Evolutionary conservation across 345 rosid genomes (phyloP).

Genomic region (Linum tenue): DNA sequence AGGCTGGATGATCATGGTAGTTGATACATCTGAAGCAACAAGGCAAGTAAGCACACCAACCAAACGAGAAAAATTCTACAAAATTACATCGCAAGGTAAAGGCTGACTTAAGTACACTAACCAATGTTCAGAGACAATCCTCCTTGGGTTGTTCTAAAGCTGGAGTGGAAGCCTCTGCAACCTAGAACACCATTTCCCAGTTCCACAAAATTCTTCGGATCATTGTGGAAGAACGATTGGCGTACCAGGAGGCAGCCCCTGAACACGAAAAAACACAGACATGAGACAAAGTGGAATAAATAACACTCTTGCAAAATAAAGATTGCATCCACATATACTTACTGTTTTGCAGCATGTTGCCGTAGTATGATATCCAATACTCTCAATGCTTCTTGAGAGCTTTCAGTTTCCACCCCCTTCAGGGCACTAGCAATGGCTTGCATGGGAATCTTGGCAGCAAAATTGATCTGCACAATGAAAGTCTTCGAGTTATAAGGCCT

Average conservation of each 20-base stretch:
- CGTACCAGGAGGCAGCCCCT: conserved; percentile 95
- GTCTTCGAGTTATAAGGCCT: conserved; percentile 52
- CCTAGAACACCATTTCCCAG: conserved; percentile 84
- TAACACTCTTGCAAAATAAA: neutral
- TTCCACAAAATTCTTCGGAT: conserved; percentile 52
- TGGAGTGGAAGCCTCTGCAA: conserved; percentile 74
- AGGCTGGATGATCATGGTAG: conserved; percentile 79
- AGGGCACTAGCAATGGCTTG: conserved; percentile 71
- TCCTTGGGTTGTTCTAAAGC: conserved; percentile 75
- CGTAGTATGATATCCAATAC: conserved; percentile 75
- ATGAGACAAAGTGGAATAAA: neutral
- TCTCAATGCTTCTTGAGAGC: conserved; percentile 65
- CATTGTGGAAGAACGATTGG: conserved; percentile 78
- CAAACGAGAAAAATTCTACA: too few species aligned
- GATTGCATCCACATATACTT: conserved; percentile 11
- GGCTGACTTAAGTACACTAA: conserved; percentile 12
- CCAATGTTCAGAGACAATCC: conserved; percentile 91
- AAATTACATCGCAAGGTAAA: neutral
- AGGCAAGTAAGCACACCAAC: too few species aligned
- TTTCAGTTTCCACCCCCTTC: conserved; percentile 68
- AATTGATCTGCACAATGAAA: conserved; percentile 56
- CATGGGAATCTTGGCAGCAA: conserved; percentile 75
- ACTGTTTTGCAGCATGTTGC: conserved; percentile 92
- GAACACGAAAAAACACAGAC: conserved; percentile 2
- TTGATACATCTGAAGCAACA: conserved; percentile 58